Base-by-base conservation (phyloP, 306 rosid species). In the Crotalaria pallida region DNA sequence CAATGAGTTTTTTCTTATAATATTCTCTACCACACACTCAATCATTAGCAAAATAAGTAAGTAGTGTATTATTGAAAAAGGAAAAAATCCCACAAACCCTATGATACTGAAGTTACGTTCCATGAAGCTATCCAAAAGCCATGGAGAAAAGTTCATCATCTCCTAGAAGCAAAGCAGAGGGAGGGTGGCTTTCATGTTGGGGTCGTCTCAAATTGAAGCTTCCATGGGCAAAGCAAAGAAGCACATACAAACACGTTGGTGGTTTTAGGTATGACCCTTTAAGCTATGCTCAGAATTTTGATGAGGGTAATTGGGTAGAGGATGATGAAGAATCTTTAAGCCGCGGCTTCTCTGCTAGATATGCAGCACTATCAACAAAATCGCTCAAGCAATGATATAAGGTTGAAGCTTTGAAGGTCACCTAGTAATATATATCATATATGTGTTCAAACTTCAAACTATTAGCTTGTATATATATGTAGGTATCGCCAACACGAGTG, bases 271-370 rank as follows among this genome's bases (percentile, higher is more conserved):
- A 88, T 62, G 98, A 89, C 77, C 88, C 92, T 62, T 41, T 83
- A 71, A 89, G 98, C 84, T 89, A 92, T 67, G 87, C 96, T 24
- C 88, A 83, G 65, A 92, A 92, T 67, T 92, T 92, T 29, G 98
- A 89, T 0, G 92, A 89, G 4, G 96, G 98, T n/a, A n/a, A n/a
- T 10, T 77, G 69, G 24, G 55, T 75, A 27, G 88, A 83, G 10
- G 79, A 70, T 1, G 84, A 74, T 7, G 86, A 80, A 23, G 96
- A 84, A 38, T 23, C 51, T 41, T 9, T 66, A 19, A 74, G 56
- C 10, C 92, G 77, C 0, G 88, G 88, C 1, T 89, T 89, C 74
- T 92, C 90, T 1, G 90, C 96, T 66, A 84, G 92, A 80, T 89
- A 75, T 31, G 96, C 84, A n/a, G 86, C 86, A 9, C 78, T 83